A percentile compares a stretch with the other conserved stretches of the same genome.
These are phyloP conservation scores for Juncus effusus DNA, from an alignment of 176 grass and related monocot species.

Conservation along the genomic window DNA sequence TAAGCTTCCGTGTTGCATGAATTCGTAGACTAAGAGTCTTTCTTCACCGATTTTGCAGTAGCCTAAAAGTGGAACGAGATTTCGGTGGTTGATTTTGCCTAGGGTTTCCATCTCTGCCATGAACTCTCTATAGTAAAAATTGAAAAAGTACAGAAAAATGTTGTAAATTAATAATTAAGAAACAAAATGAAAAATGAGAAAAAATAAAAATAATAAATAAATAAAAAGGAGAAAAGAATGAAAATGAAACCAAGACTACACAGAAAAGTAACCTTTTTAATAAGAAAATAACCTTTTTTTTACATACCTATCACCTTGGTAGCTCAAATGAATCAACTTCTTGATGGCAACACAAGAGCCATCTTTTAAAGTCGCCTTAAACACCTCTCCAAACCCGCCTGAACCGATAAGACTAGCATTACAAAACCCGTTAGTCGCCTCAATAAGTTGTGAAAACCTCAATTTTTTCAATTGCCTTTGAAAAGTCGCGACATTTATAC, in stretches of 20 bases:
- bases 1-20: conserved; percentile 83
- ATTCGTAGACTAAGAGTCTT: conserved; percentile 89
- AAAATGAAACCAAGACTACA: background rate
- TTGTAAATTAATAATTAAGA: no score
- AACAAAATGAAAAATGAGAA: no score
- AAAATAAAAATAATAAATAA: no score
- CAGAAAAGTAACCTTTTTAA: no score
- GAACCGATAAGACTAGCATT: conserved; percentile 68
- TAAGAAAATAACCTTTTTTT: background rate
- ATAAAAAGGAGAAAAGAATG: no score
- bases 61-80: conserved; percentile 71
- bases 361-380: conserved; percentile 87
- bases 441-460: conserved; percentile 95
- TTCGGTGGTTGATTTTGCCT: conserved; percentile 93
- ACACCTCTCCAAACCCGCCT: conserved; percentile 92
- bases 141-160: no score
- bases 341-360: conserved; percentile 85
- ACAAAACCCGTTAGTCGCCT: conserved; percentile 88
- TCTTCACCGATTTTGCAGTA: conserved; percentile 98
- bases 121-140: conserved; percentile 54
- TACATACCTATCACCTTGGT: conserved; percentile 64
- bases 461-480: conserved; percentile 73
- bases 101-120: conserved; percentile 97
- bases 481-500: conserved; percentile 97
- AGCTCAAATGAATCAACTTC: conserved; percentile 89